Evolutionary conservation across 805 yeast genomes (phyloP), one percentile per base, ranked within the genome.

Genomic region (Hanseniaspora lachancei): DNA sequence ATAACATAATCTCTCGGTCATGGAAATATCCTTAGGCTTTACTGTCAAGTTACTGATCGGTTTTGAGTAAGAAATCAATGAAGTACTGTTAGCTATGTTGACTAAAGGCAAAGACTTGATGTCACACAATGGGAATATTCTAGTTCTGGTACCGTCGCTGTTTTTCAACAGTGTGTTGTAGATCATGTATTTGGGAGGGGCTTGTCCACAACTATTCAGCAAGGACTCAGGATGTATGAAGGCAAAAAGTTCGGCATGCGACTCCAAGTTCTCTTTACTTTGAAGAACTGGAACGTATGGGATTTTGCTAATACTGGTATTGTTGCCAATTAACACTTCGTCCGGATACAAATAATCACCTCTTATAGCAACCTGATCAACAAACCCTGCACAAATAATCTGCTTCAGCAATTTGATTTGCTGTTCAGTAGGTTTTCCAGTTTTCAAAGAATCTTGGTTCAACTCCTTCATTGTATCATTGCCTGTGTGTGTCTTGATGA

Each of bases 341-440:
- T 81, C 72, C 20, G 86, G 80, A 7, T 81, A 69, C 35, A 80
- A 61, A n/a, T 57, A 58, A 63, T 89, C 97, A 1, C 87, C 89
- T 59, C 97, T 75, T 16, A 87, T 77, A 1, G 95, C 95, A 23
- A 91, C 77, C 64, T 86, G 95, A 67, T 93, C 99, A 41, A 93
- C 75, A 63, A 86, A 93, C 0, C 97, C 98, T 0, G 97, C 83
- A 6, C 96, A 79, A 3, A 91, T 74, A 81, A 93, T 89, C 69
- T 93, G 99, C 64, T 88, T 89, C 59, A 93, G 68, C 0, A 93
- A 84, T 54, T 80, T 77, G 5, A 88, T 65, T 69, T 93, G 98
- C 6, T 69, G 65, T 39, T 78, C 77, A 9, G 76, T 70, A 0
- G 97, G 97, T 7, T 84, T 78, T 0, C 74, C 77, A n/a, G 86